A percentile compares a stretch with the other conserved stretches of the same genome.
phyloP scores from a whole-genome alignment of 2,329 filamentous ascomycete genomes.

The Trichocomaceae sp. region DNA sequence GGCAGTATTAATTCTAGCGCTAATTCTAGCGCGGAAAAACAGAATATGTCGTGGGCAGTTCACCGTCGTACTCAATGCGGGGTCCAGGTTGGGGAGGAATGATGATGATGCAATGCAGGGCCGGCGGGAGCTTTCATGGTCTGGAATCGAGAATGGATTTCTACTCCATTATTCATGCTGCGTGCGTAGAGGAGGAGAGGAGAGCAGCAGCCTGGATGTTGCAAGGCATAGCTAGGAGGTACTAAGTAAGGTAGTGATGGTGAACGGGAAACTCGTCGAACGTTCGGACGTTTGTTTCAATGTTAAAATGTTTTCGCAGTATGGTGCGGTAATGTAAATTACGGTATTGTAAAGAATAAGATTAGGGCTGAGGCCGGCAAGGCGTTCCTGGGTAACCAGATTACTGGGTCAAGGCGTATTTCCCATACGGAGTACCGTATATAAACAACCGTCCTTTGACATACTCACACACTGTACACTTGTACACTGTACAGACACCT shows the following conservation, averaged over 20 bases:
- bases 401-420: neutral
- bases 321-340: neutral
- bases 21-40: neutral
- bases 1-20: neutral
- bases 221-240: too few species aligned
- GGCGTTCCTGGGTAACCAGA: neutral
- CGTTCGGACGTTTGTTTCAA: slow-evolving; percentile 5
- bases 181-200: neutral
- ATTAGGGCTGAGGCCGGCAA: neutral
- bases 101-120: neutral
- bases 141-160: neutral
- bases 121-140: neutral
- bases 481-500: neutral
- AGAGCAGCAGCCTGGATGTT: neutral
- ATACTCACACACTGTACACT: too few species aligned
- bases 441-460: neutral
- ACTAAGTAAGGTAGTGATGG: too few species aligned
- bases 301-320: too few species aligned
- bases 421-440: too few species aligned
- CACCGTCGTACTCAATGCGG: neutral
- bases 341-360: neutral
- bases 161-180: neutral
- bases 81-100: neutral
- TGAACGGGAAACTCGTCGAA: too few species aligned
- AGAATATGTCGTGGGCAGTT: neutral